Evolutionary conservation across 2,329 filamentous ascomycete species (phyloP).

Genomic region (Colletotrichum cuscutae): DNA sequence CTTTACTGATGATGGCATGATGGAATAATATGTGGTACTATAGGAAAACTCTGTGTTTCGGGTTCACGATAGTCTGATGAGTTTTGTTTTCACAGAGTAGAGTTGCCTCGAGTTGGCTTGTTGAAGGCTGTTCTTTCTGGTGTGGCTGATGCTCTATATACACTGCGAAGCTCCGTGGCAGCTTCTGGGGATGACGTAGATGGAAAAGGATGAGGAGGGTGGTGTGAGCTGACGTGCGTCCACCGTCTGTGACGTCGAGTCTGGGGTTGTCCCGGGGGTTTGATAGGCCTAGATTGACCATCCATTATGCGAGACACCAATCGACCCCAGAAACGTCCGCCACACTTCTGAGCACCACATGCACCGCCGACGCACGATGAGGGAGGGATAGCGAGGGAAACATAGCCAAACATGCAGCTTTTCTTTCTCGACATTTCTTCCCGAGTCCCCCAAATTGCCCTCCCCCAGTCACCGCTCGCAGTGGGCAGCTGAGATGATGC

Average conservation of each 20-base stretch:
- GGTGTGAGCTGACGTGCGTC: slow-evolving; percentile 30
- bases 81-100: neutral
- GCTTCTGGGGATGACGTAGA: slow-evolving; percentile 10
- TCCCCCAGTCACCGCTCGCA: neutral
- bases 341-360: neutral
- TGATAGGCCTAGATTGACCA: slow-evolving; percentile 23
- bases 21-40: neutral
- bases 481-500: neutral
- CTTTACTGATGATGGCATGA: slow-evolving; percentile 22
- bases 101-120: neutral
- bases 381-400: neutral
- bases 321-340: slow-evolving; percentile 16
- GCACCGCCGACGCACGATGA: slow-evolving; percentile 17
- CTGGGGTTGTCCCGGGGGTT: slow-evolving; percentile 17
- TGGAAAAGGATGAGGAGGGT: slow-evolving; percentile 6
- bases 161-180: neutral
- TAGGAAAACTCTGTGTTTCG: neutral
- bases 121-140: fast-evolving
- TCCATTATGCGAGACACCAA: slow-evolving; percentile 27
- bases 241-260: slow-evolving; percentile 29
- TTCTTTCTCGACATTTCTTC: neutral
- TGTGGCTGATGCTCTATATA: slow-evolving; percentile 25
- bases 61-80: neutral
- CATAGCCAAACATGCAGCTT: neutral
- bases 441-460: neutral